Base-by-base conservation (phyloP, 108 stramenopile genomes). In the Skeletonema grethae region DNA sequence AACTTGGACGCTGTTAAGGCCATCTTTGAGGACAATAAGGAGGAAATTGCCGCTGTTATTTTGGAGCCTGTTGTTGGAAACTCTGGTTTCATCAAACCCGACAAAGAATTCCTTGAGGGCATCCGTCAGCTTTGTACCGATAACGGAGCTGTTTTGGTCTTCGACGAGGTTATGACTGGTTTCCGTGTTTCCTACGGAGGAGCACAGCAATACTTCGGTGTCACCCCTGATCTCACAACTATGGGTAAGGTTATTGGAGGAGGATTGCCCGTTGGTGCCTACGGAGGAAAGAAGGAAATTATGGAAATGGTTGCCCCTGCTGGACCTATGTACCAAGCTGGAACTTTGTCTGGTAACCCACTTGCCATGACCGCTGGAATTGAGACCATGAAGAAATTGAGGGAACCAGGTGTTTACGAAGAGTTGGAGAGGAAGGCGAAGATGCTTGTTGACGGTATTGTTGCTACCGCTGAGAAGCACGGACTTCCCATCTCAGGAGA, bases 161-260 rank as follows among this genome's bases (percentile, higher is more conserved):
- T 98, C 75, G 98, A 98, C 82, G 98, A 98, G 85, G 98, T 98
- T 70, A 98, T 98, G 98, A 98, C 98, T 63, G 98, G 98, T 70
- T 98, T 98, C 95, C 97, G 98, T 74, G 92, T 98, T 39, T 58
- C 97, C 32, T 98, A 97, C 77, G 98, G 98, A 43, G 96, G 98
- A 57, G 98, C 97, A 6, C 97, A 98, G 82, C 71, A 91, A 79
- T 97, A 97, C 79, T 98, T 97, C 72, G 97, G 98, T 46, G 86
- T 98, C 61, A 96, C 95, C 32, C 98, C 98, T 13, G 98, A 98
- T 92, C 87, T 98, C 39, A 98, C 98, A 58, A 98, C 98, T 69
- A 95, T 98, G 97, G 98, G 98, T 67, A 98, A 98, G 86, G 98
- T 98, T 24, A 98, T 98, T 77, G 98, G 98, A 75, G 98, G 98